Base-by-base conservation (phyloP, 257 asterid species). In the Solanum etuberosum region DNA sequence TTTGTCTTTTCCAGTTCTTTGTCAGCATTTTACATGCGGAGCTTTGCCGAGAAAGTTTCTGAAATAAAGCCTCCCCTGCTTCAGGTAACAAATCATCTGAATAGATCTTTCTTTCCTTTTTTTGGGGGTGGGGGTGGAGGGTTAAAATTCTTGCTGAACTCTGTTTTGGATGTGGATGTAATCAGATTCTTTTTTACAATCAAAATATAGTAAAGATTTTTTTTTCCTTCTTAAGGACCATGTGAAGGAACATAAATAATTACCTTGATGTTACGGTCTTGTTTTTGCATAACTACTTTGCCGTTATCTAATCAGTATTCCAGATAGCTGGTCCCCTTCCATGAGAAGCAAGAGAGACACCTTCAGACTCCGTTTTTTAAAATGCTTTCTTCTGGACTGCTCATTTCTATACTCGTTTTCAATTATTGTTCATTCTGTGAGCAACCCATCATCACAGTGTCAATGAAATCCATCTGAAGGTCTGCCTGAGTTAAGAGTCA, bases 1-100 rank as follows among this genome's bases (percentile, higher is more conserved):
- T 87, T 76, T 90, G 67, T 91, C 54, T n/a, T 84, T 86, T 93
- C 91, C 93, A 95, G 99, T 93, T 96, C 97, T 89, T 90, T 97
- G 89, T 98, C 99, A 80, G 98, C 99, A 89, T 97, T 97, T 89
- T 97, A 97, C 85, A 93, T 92, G 51, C 92, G 99, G 93, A 94
- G 92, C 86, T 93, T 97, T 85, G 94, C 95, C 1, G 98, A 95
- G 89, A 94, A 92, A 90, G 86, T 94, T 87, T 86, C 92, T 59
- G 98, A 92, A 87, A 86, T 97, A 87, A 93, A 91, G 89, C 98
- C 99, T 85, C 99, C 99, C 87, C 90, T 88, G 83, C 99, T 94
- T 86, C 98, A 94, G 99, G 99, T 97, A 93, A 88, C 89, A 89
- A 70, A 13, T 71, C 73, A n/a, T 59, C 84, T 88, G 48, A 61